phyloP scores from a whole-genome alignment of 1,139 yeast genomes.

The Hansenula lynferdii region DNA sequence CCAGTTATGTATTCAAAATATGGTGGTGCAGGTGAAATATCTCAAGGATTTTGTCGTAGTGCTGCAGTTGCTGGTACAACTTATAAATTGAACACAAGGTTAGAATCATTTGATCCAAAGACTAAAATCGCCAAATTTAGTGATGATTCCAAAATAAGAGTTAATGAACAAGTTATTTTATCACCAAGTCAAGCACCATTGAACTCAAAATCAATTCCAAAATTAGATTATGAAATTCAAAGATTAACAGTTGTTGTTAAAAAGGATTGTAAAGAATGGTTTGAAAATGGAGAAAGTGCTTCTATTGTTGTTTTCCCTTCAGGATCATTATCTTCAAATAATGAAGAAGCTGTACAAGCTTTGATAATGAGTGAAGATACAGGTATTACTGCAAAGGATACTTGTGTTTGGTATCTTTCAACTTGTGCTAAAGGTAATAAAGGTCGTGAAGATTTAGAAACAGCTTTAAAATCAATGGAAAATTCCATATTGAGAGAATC shows the following conservation, averaged over 20 bases:
- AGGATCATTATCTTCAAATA: slow-evolving; percentile 61
- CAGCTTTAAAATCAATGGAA: slow-evolving; percentile 79
- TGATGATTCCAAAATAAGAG: slow-evolving; percentile 72
- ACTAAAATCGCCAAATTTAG: slow-evolving; percentile 64
- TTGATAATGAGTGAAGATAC: slow-evolving; percentile 85
- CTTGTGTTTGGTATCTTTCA: slow-evolving; percentile 86
- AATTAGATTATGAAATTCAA: slow-evolving; percentile 51
- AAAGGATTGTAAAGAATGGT: slow-evolving; percentile 89
- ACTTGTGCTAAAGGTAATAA: slow-evolving; percentile 67
- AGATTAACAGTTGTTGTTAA: slow-evolving; percentile 80
- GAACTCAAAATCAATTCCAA: slow-evolving; percentile 28
- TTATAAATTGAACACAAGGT: slow-evolving; percentile 70
- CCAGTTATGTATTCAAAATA: slow-evolving; percentile 89
- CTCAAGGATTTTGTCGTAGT: slow-evolving; percentile 95
- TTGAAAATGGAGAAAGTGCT: slow-evolving; percentile 75
- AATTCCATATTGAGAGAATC: slow-evolving; percentile 75
- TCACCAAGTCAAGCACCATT: slow-evolving; percentile 69
- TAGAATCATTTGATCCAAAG: slow-evolving; percentile 59
- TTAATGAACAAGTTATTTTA: slow-evolving; percentile 70
- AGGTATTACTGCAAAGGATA: slow-evolving; percentile 84
- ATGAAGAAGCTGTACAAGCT: slow-evolving; percentile 75
- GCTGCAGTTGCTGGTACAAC: slow-evolving; percentile 99
- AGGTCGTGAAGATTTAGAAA: slow-evolving; percentile 75
- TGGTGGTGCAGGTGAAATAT: slow-evolving; percentile 94
- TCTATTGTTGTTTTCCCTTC: slow-evolving; percentile 96